Base-by-base conservation (phyloP, 495 filamentous ascomycete species). In the Tetracladium setigerum region DNA sequence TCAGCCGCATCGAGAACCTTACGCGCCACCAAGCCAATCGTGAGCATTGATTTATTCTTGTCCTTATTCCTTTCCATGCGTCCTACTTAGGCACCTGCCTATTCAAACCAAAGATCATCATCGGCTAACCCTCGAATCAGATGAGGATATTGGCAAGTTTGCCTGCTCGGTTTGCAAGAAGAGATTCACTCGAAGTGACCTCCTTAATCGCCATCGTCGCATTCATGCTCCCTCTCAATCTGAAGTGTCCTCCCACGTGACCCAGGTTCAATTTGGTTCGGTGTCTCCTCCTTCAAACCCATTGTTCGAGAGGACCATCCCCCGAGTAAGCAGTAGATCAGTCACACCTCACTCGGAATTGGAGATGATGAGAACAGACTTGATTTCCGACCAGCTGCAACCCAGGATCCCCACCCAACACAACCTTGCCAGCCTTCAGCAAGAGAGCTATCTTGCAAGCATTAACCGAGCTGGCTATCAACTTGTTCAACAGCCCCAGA, bases 1-100 rank as follows among this genome's bases (percentile, higher is more conserved):
- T 56, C 48, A 48, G 43, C 40, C 47, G 53, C 22, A 49, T 56
- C 17, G 53, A 56, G 44, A 56, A 56, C 32, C 33, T 56, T 7
- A 56, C 53, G 11, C 38, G 53, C 33, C 53, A 56, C 35, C 48
- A 56, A 24, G 53, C 53, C 13, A 56, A 56, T 44, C 53, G 53
- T 56, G 22, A 48, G 53, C 45, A 24, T 13, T n/a, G 18, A 0
- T 30, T 19, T 14, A 6, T 19, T 41, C 12, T 13, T 6, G 9
- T 2, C 5, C 31, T 11, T 35, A 15, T 15, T 18, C 22, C 40
- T 18, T 18, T 33, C 15, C 15, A 8, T 39, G 7, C 30, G 10
- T 31, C 10, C 18, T 44, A 4, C 8, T 8, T 10, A 8, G 12
- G 41, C 18, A 6, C 10, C 14, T 6, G 5, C 4, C 24, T 30